A percentile compares a stretch with the other conserved stretches of the same genome.
These are phyloP conservation scores for Penicillium flavigenum DNA, from an alignment of 495 filamentous ascomycete species.

Conservation along the genomic window DNA sequence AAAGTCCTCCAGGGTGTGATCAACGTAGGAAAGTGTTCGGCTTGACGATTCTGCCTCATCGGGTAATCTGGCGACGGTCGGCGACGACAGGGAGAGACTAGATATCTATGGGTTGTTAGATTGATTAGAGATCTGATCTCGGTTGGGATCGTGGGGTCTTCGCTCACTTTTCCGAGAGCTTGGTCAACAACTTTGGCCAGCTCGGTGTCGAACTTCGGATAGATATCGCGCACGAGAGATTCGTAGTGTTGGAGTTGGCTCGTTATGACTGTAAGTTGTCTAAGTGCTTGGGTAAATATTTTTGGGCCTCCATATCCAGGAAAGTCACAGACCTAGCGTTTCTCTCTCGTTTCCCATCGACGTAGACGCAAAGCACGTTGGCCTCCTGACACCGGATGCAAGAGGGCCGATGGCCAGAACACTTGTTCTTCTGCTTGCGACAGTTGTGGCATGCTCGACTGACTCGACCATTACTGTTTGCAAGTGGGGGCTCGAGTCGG, in stretches of 20 bases:
- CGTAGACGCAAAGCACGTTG: background rate
- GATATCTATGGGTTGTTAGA: conserved; percentile 4
- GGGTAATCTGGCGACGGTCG: conserved; percentile 1
- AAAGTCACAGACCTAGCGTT: background rate
- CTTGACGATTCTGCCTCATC: conserved; percentile 28
- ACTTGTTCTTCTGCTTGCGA: conserved; percentile 11
- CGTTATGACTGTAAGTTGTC: conserved; percentile 16
- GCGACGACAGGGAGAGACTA: conserved; percentile 3
- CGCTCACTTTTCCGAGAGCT: conserved; percentile 18
- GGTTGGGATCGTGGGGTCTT: background rate
- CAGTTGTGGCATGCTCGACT: conserved; percentile 10
- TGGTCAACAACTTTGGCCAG: conserved; percentile 31
- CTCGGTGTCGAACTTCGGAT: conserved; percentile 27
- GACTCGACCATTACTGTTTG: background rate
- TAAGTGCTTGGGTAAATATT: conserved; percentile 29
- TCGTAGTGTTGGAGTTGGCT: conserved; percentile 21
- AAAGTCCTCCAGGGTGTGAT: conserved; percentile 51
- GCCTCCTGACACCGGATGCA: conserved; percentile 5
- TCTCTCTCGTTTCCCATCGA: conserved; percentile 10
- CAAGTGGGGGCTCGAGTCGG: conserved; percentile 5
- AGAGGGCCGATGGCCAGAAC: conserved; percentile 4
- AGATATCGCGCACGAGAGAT: conserved; percentile 34
- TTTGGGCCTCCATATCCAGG: background rate
- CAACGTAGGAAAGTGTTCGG: background rate
- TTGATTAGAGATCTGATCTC: background rate